Conservation (phyloP, 2,329 filamentous ascomycete species). For the Tolypocladium cylindrosporum region DNA sequence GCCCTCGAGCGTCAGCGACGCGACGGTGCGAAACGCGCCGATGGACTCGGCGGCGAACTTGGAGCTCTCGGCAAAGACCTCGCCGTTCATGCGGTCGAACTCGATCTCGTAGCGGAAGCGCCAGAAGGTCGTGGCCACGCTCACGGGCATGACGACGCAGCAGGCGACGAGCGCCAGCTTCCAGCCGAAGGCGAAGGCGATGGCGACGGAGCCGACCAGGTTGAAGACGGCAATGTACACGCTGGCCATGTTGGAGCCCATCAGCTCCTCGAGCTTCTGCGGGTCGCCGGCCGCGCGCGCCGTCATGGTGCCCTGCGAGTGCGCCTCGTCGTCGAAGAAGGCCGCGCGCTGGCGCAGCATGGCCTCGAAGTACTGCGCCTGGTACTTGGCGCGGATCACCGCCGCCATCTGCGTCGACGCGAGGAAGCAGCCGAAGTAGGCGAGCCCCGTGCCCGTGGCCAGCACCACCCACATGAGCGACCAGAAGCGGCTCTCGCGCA, state of each 20-base stretch:
- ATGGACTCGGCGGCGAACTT: conserved; percentile 69
- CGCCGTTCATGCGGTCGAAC: conserved; percentile 59
- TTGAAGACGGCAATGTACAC: conserved; percentile 54
- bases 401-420: conserved; percentile 34
- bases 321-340: conserved; percentile 51
- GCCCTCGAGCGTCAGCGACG: conserved; percentile 59
- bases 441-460: conserved; percentile 39
- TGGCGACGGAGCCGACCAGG: conserved; percentile 52
- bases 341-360: conserved; percentile 47
- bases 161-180: conserved; percentile 61
- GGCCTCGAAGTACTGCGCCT: conserved; percentile 50
- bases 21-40: conserved; percentile 62
- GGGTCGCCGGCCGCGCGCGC: conserved; percentile 46
- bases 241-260: conserved; percentile 54
- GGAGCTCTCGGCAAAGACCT: conserved; percentile 61
- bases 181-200: conserved; percentile 67
- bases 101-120: conserved; percentile 50
- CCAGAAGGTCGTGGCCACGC: conserved; percentile 36
- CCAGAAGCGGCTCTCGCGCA: conserved; percentile 46
- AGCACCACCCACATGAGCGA: conserved; percentile 55
- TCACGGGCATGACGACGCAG: conserved; percentile 47
- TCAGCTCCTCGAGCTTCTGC: conserved; percentile 50
- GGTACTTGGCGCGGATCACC: conserved; percentile 41
- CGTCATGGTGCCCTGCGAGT: conserved; percentile 51
- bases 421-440: conserved; percentile 35